Percentiles rank a stretch among this genome's conserved stretches.
Conservation (phyloP, 345 rosid genomes). For the Cardiospermum halicacabum region DNA sequence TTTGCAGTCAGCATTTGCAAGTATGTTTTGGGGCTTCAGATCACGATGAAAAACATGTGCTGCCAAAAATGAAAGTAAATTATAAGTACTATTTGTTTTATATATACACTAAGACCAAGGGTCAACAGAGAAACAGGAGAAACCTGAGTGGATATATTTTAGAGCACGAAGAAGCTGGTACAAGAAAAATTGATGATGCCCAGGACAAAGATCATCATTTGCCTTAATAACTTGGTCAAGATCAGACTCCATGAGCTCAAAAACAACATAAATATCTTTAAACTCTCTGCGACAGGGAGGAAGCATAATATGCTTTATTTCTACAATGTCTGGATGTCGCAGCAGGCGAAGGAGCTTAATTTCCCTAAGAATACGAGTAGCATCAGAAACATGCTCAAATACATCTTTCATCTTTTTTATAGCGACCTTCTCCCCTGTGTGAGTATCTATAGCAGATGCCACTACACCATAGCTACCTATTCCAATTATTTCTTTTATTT, state of each 20-base stretch:
- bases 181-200: constrained; percentile 93
- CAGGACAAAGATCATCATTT: constrained; percentile 86
- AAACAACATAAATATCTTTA: constrained; percentile 88
- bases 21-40: constrained; percentile 91
- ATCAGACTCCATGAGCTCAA: constrained; percentile 98
- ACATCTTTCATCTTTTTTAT: constrained; percentile 91
- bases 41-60: constrained; percentile 97
- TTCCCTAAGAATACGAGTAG: constrained; percentile 86
- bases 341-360: constrained; percentile 93
- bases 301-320: constrained; percentile 94
- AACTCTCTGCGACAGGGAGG: constrained; percentile 94
- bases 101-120: constrained; percentile 3
- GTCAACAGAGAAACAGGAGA: constrained; percentile 22
- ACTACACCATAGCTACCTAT: constrained; percentile 98
- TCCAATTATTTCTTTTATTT: constrained; percentile 89
- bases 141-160: constrained; percentile 92
- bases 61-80: constrained; percentile 26
- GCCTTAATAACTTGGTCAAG: constrained; percentile 87
- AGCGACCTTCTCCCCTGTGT: constrained; percentile 91
- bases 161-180: constrained; percentile 98
- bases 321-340: constrained; percentile 77
- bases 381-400: constrained; percentile 93
- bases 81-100: constrained; percentile 2
- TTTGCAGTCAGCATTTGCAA: constrained; percentile 96
- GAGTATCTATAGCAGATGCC: constrained; percentile 89